Percentiles rank a stretch among this genome's conserved stretches.
Evolutionary conservation across 257 asterid species (phyloP).

Genomic region (Solanum lycopersicoides): DNA sequence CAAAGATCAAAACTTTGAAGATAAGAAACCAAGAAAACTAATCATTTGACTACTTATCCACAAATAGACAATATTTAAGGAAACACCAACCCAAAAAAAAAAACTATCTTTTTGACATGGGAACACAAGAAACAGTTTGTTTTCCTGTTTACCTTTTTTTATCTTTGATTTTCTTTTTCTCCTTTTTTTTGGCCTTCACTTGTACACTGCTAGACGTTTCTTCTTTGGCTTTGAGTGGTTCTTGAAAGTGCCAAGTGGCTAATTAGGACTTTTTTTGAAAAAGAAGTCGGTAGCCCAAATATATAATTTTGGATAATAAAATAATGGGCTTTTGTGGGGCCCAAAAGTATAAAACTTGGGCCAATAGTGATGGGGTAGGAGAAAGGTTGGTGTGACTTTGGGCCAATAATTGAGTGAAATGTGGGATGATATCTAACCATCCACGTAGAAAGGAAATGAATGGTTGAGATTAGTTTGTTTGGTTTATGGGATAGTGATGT

Average conservation of each 20-base stretch:
- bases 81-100: neutral
- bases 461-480: conserved; percentile 2
- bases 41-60: neutral
- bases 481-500: neutral
- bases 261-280: neutral
- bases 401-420: conserved; percentile 12
- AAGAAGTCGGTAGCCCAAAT: neutral
- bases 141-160: neutral
- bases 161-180: neutral
- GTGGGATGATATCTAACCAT: conserved; percentile 22
- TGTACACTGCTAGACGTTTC: neutral
- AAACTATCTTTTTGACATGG: neutral
- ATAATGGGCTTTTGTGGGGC: conserved; percentile 18
- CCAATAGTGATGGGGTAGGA: conserved; percentile 24
- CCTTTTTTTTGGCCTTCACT: neutral
- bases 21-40: neutral
- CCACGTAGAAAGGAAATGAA: conserved; percentile 13
- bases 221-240: conserved; percentile 9
- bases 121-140: neutral
- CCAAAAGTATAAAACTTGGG: conserved; percentile 33
- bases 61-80: neutral
- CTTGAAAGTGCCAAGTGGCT: conserved; percentile 13
- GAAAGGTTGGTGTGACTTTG: conserved; percentile 21
- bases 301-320: neutral
- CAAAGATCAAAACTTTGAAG: conserved; percentile 1